A percentile compares a stretch with the other conserved stretches of the same genome.
Evolutionary conservation across 139 green algal species (phyloP).

Genomic region (Closterium sp.): DNA sequence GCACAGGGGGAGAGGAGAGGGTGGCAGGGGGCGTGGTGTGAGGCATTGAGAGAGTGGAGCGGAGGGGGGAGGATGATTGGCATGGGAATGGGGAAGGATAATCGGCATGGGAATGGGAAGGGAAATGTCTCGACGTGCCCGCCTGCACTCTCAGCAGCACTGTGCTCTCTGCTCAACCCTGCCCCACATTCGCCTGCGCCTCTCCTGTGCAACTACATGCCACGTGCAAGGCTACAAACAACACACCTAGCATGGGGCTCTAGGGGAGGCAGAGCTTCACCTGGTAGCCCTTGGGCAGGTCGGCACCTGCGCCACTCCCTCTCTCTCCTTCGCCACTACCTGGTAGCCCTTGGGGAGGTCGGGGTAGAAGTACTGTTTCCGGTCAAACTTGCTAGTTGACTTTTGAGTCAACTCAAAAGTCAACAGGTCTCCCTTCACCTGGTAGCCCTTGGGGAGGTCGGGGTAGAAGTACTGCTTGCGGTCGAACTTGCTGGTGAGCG

Average conservation of each 20-base stretch:
- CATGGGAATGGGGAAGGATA: too few species aligned
- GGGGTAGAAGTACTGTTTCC: conserved; percentile 99
- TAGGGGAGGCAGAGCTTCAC: neutral
- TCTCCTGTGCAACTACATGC: too few species aligned
- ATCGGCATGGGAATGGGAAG: neutral
- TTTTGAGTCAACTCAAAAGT: too few species aligned
- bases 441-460: conserved; percentile 90
- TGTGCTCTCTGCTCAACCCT: too few species aligned
- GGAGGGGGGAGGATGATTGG: neutral
- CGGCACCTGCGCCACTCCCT: neutral
- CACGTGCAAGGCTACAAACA: too few species aligned
- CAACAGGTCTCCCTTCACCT: conserved; percentile 11
- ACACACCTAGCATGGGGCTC: too few species aligned
- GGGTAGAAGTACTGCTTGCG: conserved; percentile 99
- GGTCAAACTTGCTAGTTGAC: conserved; percentile 82
- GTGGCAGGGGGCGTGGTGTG: neutral
- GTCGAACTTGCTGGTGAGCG: conserved; percentile 89
- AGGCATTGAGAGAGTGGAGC: neutral
- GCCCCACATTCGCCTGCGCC: too few species aligned
- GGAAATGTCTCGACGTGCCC: neutral
- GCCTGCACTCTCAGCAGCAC: too few species aligned
- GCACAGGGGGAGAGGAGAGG: neutral
- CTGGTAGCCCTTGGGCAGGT: too few species aligned
- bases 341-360: conserved; percentile 90
- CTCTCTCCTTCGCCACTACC: too few species aligned